Evolutionary conservation across 2,329 filamentous ascomycete genomes (phyloP), one percentile per base, ranked within the genome.

Genomic region (Dothideomycetidae sp.): DNA sequence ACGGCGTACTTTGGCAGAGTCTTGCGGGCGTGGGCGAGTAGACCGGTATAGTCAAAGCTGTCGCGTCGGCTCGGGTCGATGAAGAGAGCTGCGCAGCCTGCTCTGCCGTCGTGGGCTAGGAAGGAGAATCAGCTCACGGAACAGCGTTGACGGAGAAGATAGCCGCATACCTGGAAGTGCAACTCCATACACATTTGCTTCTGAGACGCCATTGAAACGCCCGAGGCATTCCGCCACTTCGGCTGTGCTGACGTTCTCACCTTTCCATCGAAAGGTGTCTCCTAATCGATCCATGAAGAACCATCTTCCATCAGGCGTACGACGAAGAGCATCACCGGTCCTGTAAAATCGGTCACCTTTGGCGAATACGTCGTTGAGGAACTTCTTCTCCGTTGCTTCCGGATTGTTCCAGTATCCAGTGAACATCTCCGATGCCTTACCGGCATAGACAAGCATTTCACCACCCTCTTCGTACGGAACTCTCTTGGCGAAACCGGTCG

Each of bases 1-100:
- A 86, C 78, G 0, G 81, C 81, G 49, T 85, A 86, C 44, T 67
- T 69, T 0, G 81, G 81, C 14, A 86, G 60, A 35, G 71, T 64
- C 10, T 64, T 62, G 5, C 70, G 66, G 2, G 67, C 64, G 49
- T 78, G 68, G 43, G 62, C 64, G 33, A 81, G 57, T 7, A 85
- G 60, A 0, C 59, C 71, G 7, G 62, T 57, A 50, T 73, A 81
- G 52, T 78, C 33, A 29, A 81, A 79, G 0, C 43, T 54, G 0
- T 56, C 51, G 18, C 60, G 60, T 1, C 61, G 54, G 1, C 57
- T 59, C 1, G 68, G 63, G 3, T 67, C 66, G 32, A 82, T 65
- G 45, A 63, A 71, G 21, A 79, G 55, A 1, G 71, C 70, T 3
- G 73, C 67, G 54, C 73, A 52, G 57, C 57, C 46, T 52, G 71